Percentiles rank a stretch among this genome's conserved stretches.
Conservation (phyloP, 768 basidiomycete species). For the Naganishia vishniacii region DNA sequence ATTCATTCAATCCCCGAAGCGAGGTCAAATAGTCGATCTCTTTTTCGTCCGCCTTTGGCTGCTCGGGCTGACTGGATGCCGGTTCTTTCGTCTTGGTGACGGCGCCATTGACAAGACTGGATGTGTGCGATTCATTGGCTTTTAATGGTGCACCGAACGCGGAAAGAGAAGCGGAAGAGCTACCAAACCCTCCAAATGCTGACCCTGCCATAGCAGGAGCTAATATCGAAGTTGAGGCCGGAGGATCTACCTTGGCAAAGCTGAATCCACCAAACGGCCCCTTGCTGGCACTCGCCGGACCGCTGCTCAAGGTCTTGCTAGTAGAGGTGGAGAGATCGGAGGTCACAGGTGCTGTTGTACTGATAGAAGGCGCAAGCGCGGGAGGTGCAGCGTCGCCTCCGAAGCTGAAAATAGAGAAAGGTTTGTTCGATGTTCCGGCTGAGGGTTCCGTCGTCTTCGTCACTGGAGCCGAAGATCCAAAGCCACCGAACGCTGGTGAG, state of each 20-base stretch:
- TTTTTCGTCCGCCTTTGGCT: conserved; percentile 5
- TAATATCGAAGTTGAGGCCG: conserved; percentile 18
- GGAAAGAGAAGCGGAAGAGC: conserved; percentile 1
- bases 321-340: no score
- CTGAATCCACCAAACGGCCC: conserved; percentile 26
- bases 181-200: conserved; percentile 4
- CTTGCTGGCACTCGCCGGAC: neutral
- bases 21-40: conserved; percentile 42
- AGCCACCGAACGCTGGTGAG: no score
- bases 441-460: conserved; percentile 5
- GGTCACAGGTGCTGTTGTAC: neutral
- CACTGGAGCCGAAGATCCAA: conserved; percentile 1
- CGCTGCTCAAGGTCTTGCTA: neutral
- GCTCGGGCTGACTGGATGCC: neutral
- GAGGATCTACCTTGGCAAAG: conserved; percentile 23
- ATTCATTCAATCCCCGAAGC: conserved; percentile 43
- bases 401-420: conserved; percentile 29
- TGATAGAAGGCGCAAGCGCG: conserved; percentile 1
- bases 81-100: neutral
- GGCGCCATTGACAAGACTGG: neutral
- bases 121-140: neutral
- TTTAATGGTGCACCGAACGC: neutral
- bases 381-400: conserved; percentile 8
- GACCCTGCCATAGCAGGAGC: neutral
- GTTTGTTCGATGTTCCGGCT: conserved; percentile 18